Evolutionary conservation across 2,329 filamentous ascomycete species (phyloP).

Genomic region (Ceratocystiopsis minuta): DNA sequence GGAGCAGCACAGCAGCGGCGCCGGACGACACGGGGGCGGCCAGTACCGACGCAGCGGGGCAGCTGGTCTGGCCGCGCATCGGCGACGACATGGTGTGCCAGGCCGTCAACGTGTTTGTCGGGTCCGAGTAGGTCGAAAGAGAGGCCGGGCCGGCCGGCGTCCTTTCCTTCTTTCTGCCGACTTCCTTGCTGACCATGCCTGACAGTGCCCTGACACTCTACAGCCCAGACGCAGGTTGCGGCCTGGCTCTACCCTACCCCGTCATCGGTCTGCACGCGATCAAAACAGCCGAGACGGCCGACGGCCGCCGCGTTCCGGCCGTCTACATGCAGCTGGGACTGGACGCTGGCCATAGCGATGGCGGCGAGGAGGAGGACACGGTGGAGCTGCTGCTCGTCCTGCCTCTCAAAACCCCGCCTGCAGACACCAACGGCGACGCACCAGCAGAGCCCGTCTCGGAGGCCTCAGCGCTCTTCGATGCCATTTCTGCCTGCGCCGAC

Average conservation of each 20-base stretch:
- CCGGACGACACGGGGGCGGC: constrained; percentile 14
- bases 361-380: constrained; percentile 40
- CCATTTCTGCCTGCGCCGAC: constrained; percentile 58
- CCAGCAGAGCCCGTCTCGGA: constrained; percentile 14
- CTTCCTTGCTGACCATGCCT: neutral
- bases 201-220: constrained; percentile 43
- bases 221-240: constrained; percentile 35
- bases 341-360: constrained; percentile 30
- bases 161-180: neutral
- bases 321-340: constrained; percentile 55
- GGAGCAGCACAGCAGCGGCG: constrained; percentile 19
- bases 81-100: constrained; percentile 24
- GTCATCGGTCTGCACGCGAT: constrained; percentile 59
- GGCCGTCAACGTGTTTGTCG: constrained; percentile 38
- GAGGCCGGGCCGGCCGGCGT: too few species aligned
- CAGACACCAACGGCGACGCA: neutral
- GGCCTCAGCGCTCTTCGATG: constrained; percentile 40
- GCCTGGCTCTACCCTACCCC: constrained; percentile 55
- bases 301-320: constrained; percentile 22
- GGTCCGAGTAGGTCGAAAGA: constrained; percentile 30
- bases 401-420: neutral
- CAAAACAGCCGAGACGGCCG: constrained; percentile 31
- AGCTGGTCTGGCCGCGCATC: constrained; percentile 4
- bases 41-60: too few species aligned
- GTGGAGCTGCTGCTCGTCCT: constrained; percentile 47